These are phyloP conservation scores for Eutrema japonicum DNA, from an alignment of 345 rosid genomes.

Conservation along the genomic window DNA sequence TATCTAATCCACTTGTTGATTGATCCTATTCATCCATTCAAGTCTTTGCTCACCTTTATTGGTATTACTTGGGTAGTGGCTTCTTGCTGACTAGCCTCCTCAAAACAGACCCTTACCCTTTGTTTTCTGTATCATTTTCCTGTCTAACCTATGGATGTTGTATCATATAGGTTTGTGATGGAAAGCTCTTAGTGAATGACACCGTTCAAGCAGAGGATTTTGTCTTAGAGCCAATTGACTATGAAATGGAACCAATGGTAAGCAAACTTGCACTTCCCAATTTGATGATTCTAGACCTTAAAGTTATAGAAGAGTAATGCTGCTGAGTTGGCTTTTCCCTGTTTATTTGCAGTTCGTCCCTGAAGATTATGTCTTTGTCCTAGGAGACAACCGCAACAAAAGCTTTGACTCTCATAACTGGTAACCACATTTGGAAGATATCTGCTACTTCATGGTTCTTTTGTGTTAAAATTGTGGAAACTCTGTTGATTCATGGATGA, in stretches of 20 bases:
- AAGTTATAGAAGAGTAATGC: not conserved
- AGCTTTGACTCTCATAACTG: conserved; percentile 92
- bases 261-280: conserved; percentile 4
- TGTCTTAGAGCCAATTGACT: conserved; percentile 70
- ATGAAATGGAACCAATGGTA: conserved; percentile 80
- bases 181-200: conserved; percentile 75
- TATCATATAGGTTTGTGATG: conserved; percentile 62
- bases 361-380: conserved; percentile 79
- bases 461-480: not conserved
- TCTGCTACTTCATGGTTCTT: conserved; percentile 9
- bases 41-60: conserved; percentile 27
- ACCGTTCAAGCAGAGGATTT: conserved; percentile 65
- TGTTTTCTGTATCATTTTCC: not conserved
- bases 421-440: conserved; percentile 48
- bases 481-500: conserved; percentile 20
- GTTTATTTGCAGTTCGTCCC: conserved; percentile 69
- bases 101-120: not conserved
- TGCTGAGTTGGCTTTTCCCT: conserved; percentile 15
- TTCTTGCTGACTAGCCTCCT: conserved; percentile 7
- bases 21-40: conserved; percentile 25
- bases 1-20: conserved; percentile 27
- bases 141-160: conserved; percentile 18
- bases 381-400: conserved; percentile 95
- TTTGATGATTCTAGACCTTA: not conserved
- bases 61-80: conserved; percentile 3